Evolutionary conservation across 805 yeast species (phyloP).

Genomic region (Metschnikowia picachoensis): DNA sequence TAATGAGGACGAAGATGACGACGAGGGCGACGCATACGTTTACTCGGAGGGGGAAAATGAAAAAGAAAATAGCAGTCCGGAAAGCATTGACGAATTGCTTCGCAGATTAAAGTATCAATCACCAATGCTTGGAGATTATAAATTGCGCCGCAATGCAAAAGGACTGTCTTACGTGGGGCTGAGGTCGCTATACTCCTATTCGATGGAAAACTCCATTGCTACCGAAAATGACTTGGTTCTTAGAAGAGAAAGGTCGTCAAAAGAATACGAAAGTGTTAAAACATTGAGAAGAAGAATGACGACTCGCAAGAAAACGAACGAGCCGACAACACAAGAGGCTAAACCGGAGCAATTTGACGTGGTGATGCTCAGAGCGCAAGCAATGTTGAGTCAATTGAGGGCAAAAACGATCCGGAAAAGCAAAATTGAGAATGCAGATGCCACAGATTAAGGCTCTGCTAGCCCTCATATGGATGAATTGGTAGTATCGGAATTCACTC

Average conservation of each 20-base stretch:
- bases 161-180: slow-evolving; percentile 4
- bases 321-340: slow-evolving; percentile 15
- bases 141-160: slow-evolving; percentile 2
- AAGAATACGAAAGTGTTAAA: slow-evolving; percentile 36
- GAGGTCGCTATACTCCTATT: slow-evolving; percentile 3
- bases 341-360: slow-evolving; percentile 12
- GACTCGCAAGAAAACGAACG: slow-evolving; percentile 25
- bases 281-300: slow-evolving; percentile 37
- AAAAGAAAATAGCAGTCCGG: slow-evolving; percentile 7
- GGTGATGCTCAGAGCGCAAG: slow-evolving; percentile 37
- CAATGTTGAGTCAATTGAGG: slow-evolving; percentile 36
- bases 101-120: slow-evolving; percentile 13
- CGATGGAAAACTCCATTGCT: slow-evolving; percentile 4
- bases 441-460: not conserved
- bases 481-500: too few species aligned
- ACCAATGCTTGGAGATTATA: slow-evolving; percentile 1
- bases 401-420: slow-evolving; percentile 1
- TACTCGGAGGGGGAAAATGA: slow-evolving; percentile 13
- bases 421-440: not conserved
- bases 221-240: slow-evolving; percentile 1
- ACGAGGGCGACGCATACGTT: slow-evolving; percentile 17
- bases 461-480: too few species aligned
- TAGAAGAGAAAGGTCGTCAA: slow-evolving; percentile 5
- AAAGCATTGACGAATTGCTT: slow-evolving; percentile 18
- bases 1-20: slow-evolving; percentile 12